phyloP scores from a whole-genome alignment of 2,329 filamentous ascomycete species.

The Cryphonectria nitschkei region DNA sequence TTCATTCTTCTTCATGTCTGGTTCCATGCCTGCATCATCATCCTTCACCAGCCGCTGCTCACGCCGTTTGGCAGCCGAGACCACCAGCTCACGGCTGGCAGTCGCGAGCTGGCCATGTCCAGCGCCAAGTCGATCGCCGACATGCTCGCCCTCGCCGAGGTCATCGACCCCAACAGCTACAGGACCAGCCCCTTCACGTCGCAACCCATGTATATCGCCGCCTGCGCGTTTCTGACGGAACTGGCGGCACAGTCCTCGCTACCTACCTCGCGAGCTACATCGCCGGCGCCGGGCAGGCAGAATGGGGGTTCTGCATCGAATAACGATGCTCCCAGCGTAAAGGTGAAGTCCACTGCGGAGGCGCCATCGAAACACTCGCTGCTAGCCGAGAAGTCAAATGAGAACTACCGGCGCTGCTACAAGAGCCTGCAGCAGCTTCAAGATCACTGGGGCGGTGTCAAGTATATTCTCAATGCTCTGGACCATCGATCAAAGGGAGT shows the following conservation, averaged over 20 bases:
- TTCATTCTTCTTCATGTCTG: slow-evolving; percentile 87
- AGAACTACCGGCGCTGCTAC: slow-evolving; percentile 87
- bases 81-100: slow-evolving; percentile 77
- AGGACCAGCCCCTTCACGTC: slow-evolving; percentile 88
- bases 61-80: slow-evolving; percentile 72
- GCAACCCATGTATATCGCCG: slow-evolving; percentile 89
- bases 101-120: slow-evolving; percentile 81
- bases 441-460: slow-evolving; percentile 82
- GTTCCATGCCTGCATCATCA: slow-evolving; percentile 85
- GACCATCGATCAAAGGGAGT: slow-evolving; percentile 89
- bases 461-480: slow-evolving; percentile 83
- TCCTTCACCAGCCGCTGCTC: slow-evolving; percentile 80
- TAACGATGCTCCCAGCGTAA: slow-evolving; percentile 1
- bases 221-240: slow-evolving; percentile 86
- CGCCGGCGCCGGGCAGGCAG: slow-evolving; percentile 44
- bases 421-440: slow-evolving; percentile 82
- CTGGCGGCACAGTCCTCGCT: slow-evolving; percentile 73
- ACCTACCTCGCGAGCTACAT: slow-evolving; percentile 63
- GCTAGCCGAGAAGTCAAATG: slow-evolving; percentile 78
- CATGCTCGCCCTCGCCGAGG: slow-evolving; percentile 82
- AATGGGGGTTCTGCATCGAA: slow-evolving; percentile 1
- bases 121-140: slow-evolving; percentile 91
- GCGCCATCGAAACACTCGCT: slow-evolving; percentile 69
- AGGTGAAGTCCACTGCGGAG: slow-evolving; percentile 28
- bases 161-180: slow-evolving; percentile 84